Evolutionary conservation across 2,329 filamentous ascomycete species (phyloP).

Genomic region (Aspergillus oerlinghausenensis): DNA sequence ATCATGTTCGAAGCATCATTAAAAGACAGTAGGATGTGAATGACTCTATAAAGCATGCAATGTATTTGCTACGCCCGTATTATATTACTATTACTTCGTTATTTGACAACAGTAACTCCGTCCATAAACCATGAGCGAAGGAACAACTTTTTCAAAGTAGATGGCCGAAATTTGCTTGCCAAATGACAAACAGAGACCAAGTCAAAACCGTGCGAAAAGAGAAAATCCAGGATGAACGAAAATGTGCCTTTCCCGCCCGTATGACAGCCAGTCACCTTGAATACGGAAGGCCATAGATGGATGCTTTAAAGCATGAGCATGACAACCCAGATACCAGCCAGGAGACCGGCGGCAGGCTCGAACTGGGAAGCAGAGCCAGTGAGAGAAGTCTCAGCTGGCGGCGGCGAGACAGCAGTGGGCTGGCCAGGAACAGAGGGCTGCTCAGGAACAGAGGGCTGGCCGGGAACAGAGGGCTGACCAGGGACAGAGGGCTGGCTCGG

Average conservation of each 20-base stretch:
- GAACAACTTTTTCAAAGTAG: background rate
- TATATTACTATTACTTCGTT: slow-evolving; percentile 2
- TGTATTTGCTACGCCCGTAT: background rate
- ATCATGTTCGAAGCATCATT: background rate
- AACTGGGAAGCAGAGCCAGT: slow-evolving; percentile 32
- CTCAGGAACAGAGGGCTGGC: background rate
- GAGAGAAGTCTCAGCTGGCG: slow-evolving; percentile 15
- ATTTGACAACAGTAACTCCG: background rate
- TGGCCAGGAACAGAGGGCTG: slow-evolving; percentile 2
- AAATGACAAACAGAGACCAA: background rate
- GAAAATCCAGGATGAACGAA: background rate
- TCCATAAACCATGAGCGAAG: background rate
- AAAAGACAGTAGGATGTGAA: background rate
- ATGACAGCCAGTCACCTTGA: background rate
- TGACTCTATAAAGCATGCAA: background rate
- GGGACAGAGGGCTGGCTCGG: slow-evolving; percentile 1
- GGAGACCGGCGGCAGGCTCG: slow-evolving; percentile 33
- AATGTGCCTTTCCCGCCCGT: background rate
- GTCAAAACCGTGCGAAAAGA: background rate
- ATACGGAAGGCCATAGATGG: background rate
- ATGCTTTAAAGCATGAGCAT: slow-evolving; percentile 36
- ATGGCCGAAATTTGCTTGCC: background rate
- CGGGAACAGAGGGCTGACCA: background rate
- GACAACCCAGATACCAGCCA: slow-evolving; percentile 34
- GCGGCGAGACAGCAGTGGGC: slow-evolving; percentile 5